A percentile compares a stretch with the other conserved stretches of the same genome.
phyloP scores from a whole-genome alignment of 2,329 filamentous ascomycete species.

The Penicillium sp. region DNA sequence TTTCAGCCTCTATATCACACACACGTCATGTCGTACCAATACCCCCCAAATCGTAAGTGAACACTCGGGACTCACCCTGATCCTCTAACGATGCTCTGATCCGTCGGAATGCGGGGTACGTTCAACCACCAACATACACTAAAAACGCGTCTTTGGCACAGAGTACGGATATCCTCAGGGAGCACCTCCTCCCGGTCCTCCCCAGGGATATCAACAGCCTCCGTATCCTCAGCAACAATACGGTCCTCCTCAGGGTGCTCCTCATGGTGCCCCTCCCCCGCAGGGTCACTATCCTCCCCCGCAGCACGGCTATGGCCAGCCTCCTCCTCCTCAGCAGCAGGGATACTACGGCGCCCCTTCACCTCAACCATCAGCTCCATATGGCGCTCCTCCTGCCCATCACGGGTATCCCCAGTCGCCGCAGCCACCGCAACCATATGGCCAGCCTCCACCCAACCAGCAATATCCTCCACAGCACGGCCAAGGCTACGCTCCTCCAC shows the following conservation, averaged over 20 bases:
- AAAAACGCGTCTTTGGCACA: constrained; percentile 6
- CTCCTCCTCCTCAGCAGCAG: constrained; percentile 27
- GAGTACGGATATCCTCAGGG: constrained; percentile 32
- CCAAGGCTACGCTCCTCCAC: constrained; percentile 31
- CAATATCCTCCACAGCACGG: constrained; percentile 9
- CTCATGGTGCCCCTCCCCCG: constrained; percentile 32
- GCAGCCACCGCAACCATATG: constrained; percentile 17
- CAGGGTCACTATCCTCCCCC: constrained; percentile 29
- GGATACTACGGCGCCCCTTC: constrained; percentile 41
- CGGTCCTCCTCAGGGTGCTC: constrained; percentile 42
- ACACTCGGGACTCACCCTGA: neutral
- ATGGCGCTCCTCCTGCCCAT: constrained; percentile 18
- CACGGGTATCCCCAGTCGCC: constrained; percentile 15
- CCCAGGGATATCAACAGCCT: constrained; percentile 29
- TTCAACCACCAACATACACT: neutral
- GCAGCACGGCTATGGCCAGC: constrained; percentile 40
- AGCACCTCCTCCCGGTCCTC: constrained; percentile 30
- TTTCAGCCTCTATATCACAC: too few species aligned
- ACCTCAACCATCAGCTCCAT: constrained; percentile 24
- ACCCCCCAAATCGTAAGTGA: constrained; percentile 25
- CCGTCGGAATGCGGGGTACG: neutral
- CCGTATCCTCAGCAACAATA: constrained; percentile 27
- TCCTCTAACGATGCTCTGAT: neutral
- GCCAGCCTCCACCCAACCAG: constrained; percentile 12
- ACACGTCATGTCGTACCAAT: constrained; percentile 24